These are phyloP conservation scores for Globisporangium emineosum DNA, from an alignment of 352 stramenopile genomes.

Conservation along the genomic window DNA sequence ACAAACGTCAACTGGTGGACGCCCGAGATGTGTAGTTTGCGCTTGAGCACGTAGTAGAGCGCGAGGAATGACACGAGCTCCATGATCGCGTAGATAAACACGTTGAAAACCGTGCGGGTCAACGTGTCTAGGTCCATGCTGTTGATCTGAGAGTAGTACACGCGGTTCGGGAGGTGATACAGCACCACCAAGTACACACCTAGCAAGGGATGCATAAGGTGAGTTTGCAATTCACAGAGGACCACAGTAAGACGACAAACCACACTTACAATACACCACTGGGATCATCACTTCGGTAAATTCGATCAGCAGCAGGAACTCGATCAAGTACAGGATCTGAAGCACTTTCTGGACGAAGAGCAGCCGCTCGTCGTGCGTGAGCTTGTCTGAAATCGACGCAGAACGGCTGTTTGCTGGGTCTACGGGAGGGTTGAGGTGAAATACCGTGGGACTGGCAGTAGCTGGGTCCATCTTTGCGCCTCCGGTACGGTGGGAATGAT, in stretches of 20 bases:
- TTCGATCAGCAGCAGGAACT: constrained; percentile 26
- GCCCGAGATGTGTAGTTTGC: constrained; percentile 22
- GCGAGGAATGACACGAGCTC: constrained; percentile 17
- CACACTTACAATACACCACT: constrained; percentile 33
- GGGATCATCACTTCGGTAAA: constrained; percentile 40
- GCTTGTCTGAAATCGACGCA: no score
- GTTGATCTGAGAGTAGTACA: neutral
- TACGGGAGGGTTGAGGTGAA: no score
- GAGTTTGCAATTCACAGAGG: no score
- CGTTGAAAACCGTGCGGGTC: no score
- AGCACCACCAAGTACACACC: neutral
- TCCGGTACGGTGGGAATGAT: no score
- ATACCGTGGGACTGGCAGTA: no score
- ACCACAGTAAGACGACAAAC: no score
- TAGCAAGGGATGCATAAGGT: neutral
- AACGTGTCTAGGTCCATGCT: neutral
- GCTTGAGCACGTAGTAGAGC: constrained; percentile 18
- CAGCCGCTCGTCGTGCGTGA: no score
- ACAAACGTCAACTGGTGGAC: constrained; percentile 40
- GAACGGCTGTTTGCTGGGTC: no score
- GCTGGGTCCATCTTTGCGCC: no score
- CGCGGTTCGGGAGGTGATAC: neutral
- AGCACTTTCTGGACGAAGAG: no score
- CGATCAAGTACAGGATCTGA: no score
- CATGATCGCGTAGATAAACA: constrained; percentile 19